Base-by-base conservation (phyloP, 495 filamentous ascomycete species). In the Annulohypoxylon stygium region DNA sequence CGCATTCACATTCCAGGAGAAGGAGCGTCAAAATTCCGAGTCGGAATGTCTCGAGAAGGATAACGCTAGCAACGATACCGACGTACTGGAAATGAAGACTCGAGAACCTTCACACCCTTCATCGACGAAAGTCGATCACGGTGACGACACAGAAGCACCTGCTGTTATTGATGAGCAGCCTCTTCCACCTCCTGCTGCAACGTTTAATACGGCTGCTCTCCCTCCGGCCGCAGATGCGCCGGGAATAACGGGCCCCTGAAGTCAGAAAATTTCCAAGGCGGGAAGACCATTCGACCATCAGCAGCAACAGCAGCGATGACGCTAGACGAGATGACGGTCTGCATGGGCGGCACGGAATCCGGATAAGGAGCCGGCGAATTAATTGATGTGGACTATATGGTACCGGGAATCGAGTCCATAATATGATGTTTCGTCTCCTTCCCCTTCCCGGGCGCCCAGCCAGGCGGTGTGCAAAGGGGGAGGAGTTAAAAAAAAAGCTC, bases 1-100 rank as follows among this genome's bases (percentile, higher is more conserved):
- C 76, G 84, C 85, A 6, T 87, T 88, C 78, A 82, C 82, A 3
- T 89, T 89, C 70, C 84, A 88, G 72, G 85, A 87, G 70, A 85
- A 78, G 68, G 77, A 80, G 37, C 74, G 82, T 61, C 82, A 83
- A 70, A 78, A 75, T 61, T 76, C 76, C 57, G 81, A 80, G 14
- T 69, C 75, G 54, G 70, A 78, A 33, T 75, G 77, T 47, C 72
- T 71, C 23, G 75, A 76, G 60, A 78, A 70, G 57, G 74, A 77
- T 50, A 50, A 62, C 59, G 73, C 63, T 34, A 71, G 68, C 33
- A 71, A 67, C n/a, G 75, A 76, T 55, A 34, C 57, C 25, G 78
- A 77, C 23, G 76, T 61, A 4, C 67, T 80, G 30, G 77, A 76
- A 63, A 80, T 79, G 78, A 80, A 77, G 65, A 33, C 53, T 33